Evolutionary conservation across 768 basidiomycete genomes (phyloP).

Genomic region (Suillus spraguei): DNA sequence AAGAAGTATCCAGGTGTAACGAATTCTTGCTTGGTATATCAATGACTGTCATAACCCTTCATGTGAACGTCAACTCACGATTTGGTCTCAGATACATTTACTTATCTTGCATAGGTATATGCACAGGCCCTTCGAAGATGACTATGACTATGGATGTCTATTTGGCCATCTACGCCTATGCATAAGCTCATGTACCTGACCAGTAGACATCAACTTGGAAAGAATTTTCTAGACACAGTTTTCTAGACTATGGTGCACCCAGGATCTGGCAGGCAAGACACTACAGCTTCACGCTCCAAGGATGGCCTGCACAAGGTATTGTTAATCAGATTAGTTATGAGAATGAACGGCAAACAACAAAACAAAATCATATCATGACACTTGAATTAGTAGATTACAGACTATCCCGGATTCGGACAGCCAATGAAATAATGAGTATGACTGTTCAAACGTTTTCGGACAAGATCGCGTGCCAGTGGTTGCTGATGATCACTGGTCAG

Average conservation of each 20-base stretch:
- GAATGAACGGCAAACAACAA: neutral
- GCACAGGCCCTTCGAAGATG: neutral
- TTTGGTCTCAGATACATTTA: neutral
- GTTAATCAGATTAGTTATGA: neutral
- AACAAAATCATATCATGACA: neutral
- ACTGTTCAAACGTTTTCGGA: neutral
- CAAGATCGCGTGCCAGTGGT: neutral
- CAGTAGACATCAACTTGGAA: too few relatives aligned
- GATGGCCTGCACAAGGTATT: neutral
- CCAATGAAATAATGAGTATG: neutral
- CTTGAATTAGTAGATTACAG: neutral
- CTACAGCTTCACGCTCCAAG: neutral
- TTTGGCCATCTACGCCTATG: too few relatives aligned
- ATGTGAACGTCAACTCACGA: neutral
- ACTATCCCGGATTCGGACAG: neutral
- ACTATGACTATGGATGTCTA: too few relatives aligned
- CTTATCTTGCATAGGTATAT: neutral
- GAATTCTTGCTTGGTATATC: neutral
- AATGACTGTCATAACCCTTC: neutral
- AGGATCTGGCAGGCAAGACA: neutral
- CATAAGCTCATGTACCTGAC: too few relatives aligned
- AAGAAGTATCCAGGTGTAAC: neutral
- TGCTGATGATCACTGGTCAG: neutral
- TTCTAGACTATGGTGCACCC: neutral
- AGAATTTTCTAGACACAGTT: neutral